Conservation (phyloP, 768 basidiomycete species). For the Pleurotus pulmonarius region DNA sequence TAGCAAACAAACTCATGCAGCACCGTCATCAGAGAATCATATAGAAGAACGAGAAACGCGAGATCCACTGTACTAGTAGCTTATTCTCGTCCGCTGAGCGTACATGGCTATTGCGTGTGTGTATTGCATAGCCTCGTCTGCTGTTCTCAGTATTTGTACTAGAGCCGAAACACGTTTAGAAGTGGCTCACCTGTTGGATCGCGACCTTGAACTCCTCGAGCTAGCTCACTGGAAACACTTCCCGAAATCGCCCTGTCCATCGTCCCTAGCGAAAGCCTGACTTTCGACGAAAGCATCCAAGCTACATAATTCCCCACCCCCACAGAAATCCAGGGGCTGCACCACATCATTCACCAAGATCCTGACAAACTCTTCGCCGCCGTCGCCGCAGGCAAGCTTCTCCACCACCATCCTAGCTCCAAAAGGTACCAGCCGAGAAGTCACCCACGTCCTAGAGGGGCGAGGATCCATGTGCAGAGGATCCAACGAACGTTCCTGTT, state of each 20-base stretch:
- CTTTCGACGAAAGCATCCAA: conserved; percentile 65
- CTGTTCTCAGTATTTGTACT: too few species aligned
- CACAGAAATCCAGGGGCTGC: conserved; percentile 60
- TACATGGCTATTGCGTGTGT: too few species aligned
- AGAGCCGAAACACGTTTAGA: too few species aligned
- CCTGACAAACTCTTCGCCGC: conserved; percentile 50
- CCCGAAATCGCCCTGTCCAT: conserved; percentile 72
- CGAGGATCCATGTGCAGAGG: conserved; percentile 23
- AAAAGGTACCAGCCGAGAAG: conserved; percentile 69
- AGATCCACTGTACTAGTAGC: too few species aligned
- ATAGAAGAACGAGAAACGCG: too few species aligned
- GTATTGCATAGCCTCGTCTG: too few species aligned
- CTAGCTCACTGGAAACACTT: conserved; percentile 42
- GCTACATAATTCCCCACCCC: conserved; percentile 54
- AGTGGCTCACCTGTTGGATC: too few species aligned
- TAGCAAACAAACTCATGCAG: too few species aligned
- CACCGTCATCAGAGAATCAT: too few species aligned
- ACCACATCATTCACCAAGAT: conserved; percentile 78
- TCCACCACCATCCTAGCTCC: conserved; percentile 73
- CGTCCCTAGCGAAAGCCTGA: conserved; percentile 62
- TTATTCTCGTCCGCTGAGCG: too few species aligned
- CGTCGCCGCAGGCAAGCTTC: conserved; percentile 44
- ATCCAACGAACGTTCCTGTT: conserved; percentile 29
- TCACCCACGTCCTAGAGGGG: conserved; percentile 44
- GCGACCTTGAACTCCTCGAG: background rate